These are phyloP conservation scores for Coemansia sp. DNA, from an alignment of 192 early-diverging fungal species.

Conservation along the genomic window DNA sequence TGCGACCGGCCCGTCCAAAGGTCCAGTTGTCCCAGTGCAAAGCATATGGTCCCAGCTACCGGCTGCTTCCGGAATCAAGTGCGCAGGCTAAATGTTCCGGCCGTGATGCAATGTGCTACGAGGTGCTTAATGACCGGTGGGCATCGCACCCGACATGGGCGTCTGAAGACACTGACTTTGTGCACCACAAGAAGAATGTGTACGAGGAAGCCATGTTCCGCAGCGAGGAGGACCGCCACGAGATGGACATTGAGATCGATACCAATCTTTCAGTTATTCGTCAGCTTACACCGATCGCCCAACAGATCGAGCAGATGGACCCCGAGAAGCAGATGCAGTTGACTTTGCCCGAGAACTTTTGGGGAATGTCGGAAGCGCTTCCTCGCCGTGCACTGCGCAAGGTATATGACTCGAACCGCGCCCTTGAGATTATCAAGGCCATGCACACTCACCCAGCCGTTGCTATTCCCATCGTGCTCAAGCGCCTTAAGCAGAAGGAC, in stretches of 20 bases:
- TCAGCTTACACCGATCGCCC: conserved; percentile 85
- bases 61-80: conserved; percentile 48
- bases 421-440: conserved; percentile 85
- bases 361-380: conserved; percentile 82
- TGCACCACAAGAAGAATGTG: conserved; percentile 85
- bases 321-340: conserved; percentile 74
- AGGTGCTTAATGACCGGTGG: conserved; percentile 97
- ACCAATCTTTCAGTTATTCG: conserved; percentile 88
- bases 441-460: conserved; percentile 89
- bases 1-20: conserved; percentile 43
- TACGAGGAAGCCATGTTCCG: conserved; percentile 94
- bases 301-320: conserved; percentile 80
- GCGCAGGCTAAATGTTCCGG: conserved; percentile 75
- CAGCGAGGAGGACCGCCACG: conserved; percentile 95
- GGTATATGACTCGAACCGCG: conserved; percentile 87
- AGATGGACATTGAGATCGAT: conserved; percentile 97
- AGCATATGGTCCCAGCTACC: conserved; percentile 55
- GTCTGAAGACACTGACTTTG: conserved; percentile 88
- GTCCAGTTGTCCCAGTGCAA: conserved; percentile 34
- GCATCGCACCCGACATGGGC: conserved; percentile 91
- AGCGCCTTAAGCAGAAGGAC: conserved; percentile 96
- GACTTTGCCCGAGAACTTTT: conserved; percentile 73
- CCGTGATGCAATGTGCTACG: conserved; percentile 85
- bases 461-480: conserved; percentile 91
- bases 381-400: conserved; percentile 94